Base-by-base conservation (phyloP, 345 rosid genomes). In the Populus euphratica region DNA sequence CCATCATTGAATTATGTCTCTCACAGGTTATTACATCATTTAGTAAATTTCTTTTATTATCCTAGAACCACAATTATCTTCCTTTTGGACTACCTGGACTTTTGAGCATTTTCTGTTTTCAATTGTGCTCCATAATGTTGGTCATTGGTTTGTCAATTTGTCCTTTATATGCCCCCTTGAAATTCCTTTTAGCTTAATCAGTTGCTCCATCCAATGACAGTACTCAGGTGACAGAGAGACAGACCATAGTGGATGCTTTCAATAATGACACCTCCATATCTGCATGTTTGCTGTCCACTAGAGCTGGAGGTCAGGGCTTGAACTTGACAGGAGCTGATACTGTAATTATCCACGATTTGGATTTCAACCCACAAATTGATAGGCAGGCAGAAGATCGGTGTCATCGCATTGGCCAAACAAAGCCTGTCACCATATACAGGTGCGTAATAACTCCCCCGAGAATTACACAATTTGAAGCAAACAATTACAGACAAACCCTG, bases 251-350 rank as follows among this genome's bases (percentile, higher is more conserved):
- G 0, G 99, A 96, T 74, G 76, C 86, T 31, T 96, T 96, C 90
- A 96, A 92, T 80, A 87, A 80, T 31, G 94, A 94, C 78, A 82
- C 84, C 76, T 91, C 97, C 20, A 90, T 91, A 77, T 92, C 89
- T 73, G 99, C 98, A 7, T 94, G 97, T 80, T 77, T 92, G 77
- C 86, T 96, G 76, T 91, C 98, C 3, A 92, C 97, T 0, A 85
- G 97, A 88, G 98, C 98, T 27, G 98, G 98, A 64, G 98, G 99
- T 27, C 97, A 96, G 88, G 98, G 99, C 72, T 89, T 96, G 86
- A 94, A 96, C 86, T 79, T 96, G 81, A 94, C 90, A 0, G 99
- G 96, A 61, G 97, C 98, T 64, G 99, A 94, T 80, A 94, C 97
- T 0, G 97, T 92, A 41, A 84, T 94, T 59, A 92, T 92, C 75